These are phyloP conservation scores for Dipteronia dyeriana DNA, from an alignment of 345 rosid genomes.

Conservation along the genomic window DNA sequence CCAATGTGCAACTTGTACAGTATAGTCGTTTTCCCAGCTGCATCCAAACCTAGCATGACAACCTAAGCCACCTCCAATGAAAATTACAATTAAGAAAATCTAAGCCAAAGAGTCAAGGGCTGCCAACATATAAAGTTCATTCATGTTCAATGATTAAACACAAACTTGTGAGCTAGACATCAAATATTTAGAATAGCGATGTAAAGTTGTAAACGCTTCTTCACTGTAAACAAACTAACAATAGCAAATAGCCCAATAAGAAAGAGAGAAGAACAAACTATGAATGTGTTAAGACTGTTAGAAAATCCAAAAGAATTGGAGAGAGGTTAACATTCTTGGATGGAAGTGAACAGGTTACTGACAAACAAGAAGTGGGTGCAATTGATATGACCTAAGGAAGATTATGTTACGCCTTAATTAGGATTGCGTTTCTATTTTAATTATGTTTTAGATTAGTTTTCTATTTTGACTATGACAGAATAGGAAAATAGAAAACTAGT, in stretches of 20 bases:
- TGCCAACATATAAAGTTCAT: not conserved
- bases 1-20: slow-evolving; percentile 97
- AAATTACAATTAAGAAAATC: slow-evolving; percentile 13
- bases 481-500: too few relatives aligned
- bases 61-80: slow-evolving; percentile 55
- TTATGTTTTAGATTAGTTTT: too few relatives aligned
- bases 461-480: too few relatives aligned
- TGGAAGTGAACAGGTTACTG: too few relatives aligned
- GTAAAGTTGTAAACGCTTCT: not conserved
- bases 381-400: too few relatives aligned
- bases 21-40: slow-evolving; percentile 96
- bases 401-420: too few relatives aligned
- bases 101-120: slow-evolving; percentile 3
- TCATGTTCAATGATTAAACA: not conserved
- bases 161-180: not conserved
- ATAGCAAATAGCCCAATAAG: not conserved
- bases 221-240: not conserved
- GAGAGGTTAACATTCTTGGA: too few relatives aligned
- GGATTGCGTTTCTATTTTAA: too few relatives aligned
- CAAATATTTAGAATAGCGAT: not conserved
- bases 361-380: too few relatives aligned
- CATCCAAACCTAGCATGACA: slow-evolving; percentile 96
- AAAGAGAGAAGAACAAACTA: not conserved
- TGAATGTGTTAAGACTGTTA: too few relatives aligned
- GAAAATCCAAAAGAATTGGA: too few relatives aligned